A percentile compares a stretch with the other conserved stretches of the same genome.
phyloP scores from a whole-genome alignment of 179 eudicot species.

The Nepenthes alata region DNA sequence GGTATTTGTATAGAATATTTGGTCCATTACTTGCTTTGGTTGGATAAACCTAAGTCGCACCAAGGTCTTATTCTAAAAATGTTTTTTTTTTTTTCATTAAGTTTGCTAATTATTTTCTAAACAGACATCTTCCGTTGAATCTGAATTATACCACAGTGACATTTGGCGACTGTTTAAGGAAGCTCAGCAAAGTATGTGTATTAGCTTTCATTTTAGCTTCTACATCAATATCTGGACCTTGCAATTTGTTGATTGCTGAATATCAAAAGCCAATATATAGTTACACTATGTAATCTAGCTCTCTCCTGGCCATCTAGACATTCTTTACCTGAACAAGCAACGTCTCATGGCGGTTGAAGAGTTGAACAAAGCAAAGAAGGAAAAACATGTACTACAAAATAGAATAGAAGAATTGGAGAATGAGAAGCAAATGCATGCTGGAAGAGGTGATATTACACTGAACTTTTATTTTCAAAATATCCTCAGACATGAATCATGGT shows the following conservation, averaged over 20 bases:
- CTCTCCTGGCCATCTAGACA: conserved; percentile 24
- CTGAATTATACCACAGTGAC: conserved; percentile 22
- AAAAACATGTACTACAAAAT: conserved; percentile 28
- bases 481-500: conserved; percentile 1
- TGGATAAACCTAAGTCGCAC: background rate
- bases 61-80: background rate
- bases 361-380: conserved; percentile 32
- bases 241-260: background rate
- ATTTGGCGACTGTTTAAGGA: conserved; percentile 49
- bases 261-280: background rate
- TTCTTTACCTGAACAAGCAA: conserved; percentile 40
- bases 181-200: conserved; percentile 48
- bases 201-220: background rate
- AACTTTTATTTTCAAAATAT: no score
- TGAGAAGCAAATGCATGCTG: conserved; percentile 9
- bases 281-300: background rate
- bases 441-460: conserved; percentile 15
- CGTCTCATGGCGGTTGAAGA: conserved; percentile 39
- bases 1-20: conserved; percentile 13
- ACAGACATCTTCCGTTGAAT: conserved; percentile 14
- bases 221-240: background rate
- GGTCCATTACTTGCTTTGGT: conserved; percentile 6
- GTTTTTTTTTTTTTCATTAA: background rate
- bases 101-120: conserved; percentile 7
- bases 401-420: conserved; percentile 32